phyloP scores from a whole-genome alignment of 331 rosid genomes.

The Telfairia occidentalis region DNA sequence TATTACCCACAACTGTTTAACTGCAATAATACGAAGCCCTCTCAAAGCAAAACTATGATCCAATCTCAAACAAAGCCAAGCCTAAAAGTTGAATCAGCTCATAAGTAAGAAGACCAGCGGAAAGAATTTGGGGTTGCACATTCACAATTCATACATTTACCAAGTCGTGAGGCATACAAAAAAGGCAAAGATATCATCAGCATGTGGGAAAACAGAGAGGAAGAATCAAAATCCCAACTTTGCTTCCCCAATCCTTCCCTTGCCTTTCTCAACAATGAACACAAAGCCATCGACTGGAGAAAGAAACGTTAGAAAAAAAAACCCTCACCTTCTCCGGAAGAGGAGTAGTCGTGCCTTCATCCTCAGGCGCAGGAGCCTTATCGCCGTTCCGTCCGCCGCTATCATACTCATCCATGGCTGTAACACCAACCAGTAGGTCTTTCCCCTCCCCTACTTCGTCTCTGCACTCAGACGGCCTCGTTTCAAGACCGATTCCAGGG shows the following conservation, averaged over 20 bases:
- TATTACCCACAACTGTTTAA: background rate
- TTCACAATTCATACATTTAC: background rate
- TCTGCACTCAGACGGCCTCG: constrained; percentile 11
- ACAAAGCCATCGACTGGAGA: background rate
- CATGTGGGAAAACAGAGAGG: background rate
- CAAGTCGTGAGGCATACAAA: background rate
- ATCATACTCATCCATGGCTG: constrained; percentile 62
- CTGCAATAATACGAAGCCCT: background rate
- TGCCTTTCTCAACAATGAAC: background rate
- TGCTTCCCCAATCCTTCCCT: too few relatives aligned
- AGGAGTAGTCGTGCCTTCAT: constrained; percentile 57
- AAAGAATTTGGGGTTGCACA: background rate
- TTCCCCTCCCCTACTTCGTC: background rate
- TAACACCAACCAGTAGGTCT: constrained; percentile 14
- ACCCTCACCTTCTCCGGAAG: constrained; percentile 73
- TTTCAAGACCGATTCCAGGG: constrained; percentile 11
- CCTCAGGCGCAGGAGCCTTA: constrained; percentile 57
- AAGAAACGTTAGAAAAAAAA: background rate
- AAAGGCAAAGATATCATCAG: background rate
- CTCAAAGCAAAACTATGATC: background rate
- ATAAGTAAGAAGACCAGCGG: background rate
- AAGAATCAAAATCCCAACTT: background rate
- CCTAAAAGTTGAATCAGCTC: background rate
- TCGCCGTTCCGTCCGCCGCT: constrained; percentile 70
- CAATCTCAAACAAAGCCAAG: background rate